A percentile compares a stretch with the other conserved stretches of the same genome.
Conservation (phyloP, 208 protist genomes). For the Leishmania martiniquensis region DNA sequence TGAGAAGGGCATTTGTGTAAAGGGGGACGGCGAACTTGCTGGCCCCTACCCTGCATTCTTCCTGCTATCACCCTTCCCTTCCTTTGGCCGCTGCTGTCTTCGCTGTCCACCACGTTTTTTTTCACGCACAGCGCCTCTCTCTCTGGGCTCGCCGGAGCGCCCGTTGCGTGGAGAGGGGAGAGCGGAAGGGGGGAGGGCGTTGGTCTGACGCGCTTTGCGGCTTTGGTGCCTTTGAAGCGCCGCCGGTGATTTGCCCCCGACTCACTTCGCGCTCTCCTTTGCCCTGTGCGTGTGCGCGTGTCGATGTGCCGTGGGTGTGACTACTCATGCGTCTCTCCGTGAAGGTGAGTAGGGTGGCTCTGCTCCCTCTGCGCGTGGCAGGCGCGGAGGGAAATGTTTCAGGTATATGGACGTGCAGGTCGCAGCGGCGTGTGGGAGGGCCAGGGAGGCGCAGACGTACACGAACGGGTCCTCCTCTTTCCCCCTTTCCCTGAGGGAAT, state of each 20-base stretch:
- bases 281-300: too few relatives aligned
- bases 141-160: neutral
- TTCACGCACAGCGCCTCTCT: neutral
- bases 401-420: neutral
- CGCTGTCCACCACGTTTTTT: neutral
- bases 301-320: neutral
- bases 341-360: neutral
- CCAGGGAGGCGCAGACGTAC: neutral
- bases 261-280: neutral
- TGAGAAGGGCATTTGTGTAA: neutral
- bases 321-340: neutral
- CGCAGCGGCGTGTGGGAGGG: neutral
- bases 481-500: too few relatives aligned
- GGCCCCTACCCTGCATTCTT: neutral
- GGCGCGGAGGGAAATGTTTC: neutral
- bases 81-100: neutral
- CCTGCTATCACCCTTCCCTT: neutral
- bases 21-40: neutral
- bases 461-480: neutral
- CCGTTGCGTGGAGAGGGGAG: too few relatives aligned
- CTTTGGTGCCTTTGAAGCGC: too few relatives aligned
- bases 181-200: too few relatives aligned
- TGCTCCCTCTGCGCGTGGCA: neutral
- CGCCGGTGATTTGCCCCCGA: too few relatives aligned
- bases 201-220: too few relatives aligned